Evolutionary conservation across 768 basidiomycete species (phyloP).

Genomic region (Pleurotus tuber-regium): DNA sequence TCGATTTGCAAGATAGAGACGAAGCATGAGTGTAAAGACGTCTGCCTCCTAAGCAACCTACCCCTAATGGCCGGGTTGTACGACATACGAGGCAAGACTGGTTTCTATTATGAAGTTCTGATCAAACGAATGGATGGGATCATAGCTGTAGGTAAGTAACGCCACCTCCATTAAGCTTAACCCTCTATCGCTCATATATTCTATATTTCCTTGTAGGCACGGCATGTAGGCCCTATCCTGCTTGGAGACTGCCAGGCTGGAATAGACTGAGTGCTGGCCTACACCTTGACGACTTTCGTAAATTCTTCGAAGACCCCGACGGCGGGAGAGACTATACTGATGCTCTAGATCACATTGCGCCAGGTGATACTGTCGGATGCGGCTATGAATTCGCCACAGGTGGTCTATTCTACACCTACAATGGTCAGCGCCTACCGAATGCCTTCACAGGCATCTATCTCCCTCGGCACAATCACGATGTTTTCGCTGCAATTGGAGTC

Average conservation of each 20-base stretch:
- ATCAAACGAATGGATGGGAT: constrained; percentile 57
- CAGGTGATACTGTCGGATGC: constrained; percentile 59
- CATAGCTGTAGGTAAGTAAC: constrained; percentile 53
- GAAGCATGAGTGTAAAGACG: constrained; percentile 38
- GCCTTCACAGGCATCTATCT: constrained; percentile 63
- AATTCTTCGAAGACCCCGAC: constrained; percentile 68
- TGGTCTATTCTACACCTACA: constrained; percentile 62
- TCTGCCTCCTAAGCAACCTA: constrained; percentile 56
- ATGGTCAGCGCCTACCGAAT: constrained; percentile 50
- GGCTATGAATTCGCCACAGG: constrained; percentile 58
- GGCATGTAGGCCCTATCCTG: constrained; percentile 62
- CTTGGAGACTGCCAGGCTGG: constrained; percentile 70
- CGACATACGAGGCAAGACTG: constrained; percentile 47
- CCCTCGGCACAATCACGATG: constrained; percentile 49
- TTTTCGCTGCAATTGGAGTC: constrained; percentile 64
- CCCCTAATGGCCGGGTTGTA: constrained; percentile 63
- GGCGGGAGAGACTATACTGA: constrained; percentile 59
- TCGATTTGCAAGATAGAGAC: constrained; percentile 43
- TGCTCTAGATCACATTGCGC: constrained; percentile 26
- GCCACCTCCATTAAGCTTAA: not conserved
- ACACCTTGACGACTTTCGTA: constrained; percentile 70
- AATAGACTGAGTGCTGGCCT: constrained; percentile 62
- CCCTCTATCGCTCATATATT: not conserved
- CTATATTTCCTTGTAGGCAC: constrained; percentile 41
- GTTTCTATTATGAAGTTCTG: constrained; percentile 64